A percentile compares a stretch with the other conserved stretches of the same genome.
phyloP scores from a whole-genome alignment of 2,329 filamentous ascomycete species.

The Ampelomyces quisqualis region DNA sequence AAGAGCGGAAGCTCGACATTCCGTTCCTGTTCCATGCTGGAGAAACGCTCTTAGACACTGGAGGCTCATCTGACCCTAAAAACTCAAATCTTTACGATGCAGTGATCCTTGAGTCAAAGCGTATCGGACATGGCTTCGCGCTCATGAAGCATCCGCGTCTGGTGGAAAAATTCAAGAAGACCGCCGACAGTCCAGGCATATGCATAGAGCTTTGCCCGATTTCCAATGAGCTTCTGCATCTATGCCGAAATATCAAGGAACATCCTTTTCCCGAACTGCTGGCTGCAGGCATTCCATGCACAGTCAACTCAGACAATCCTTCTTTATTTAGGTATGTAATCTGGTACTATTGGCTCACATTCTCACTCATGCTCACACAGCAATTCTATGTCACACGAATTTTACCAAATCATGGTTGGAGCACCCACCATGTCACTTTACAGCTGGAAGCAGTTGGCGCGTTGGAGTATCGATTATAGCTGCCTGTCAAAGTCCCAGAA shows the following conservation, averaged over 20 bases:
- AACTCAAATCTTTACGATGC: constrained; percentile 69
- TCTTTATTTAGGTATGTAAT: constrained; percentile 66
- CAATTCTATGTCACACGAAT: constrained; percentile 72
- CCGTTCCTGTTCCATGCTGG: constrained; percentile 77
- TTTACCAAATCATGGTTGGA: constrained; percentile 74
- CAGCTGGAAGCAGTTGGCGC: constrained; percentile 66
- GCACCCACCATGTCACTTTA: constrained; percentile 65
- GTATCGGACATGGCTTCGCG: constrained; percentile 74
- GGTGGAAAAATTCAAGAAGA: constrained; percentile 62
- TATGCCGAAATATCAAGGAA: constrained; percentile 64
- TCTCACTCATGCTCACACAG: constrained; percentile 41
- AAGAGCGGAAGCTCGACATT: constrained; percentile 54
- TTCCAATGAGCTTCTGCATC: constrained; percentile 72
- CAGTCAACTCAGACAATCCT: constrained; percentile 73
- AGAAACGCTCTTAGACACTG: constrained; percentile 66
- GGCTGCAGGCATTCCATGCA: constrained; percentile 72
- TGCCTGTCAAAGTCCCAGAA: constrained; percentile 46
- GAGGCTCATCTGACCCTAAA: constrained; percentile 58
- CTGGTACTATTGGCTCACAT: no score
- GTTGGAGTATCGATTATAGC: constrained; percentile 51
- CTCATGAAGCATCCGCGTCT: constrained; percentile 63
- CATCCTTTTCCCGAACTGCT: constrained; percentile 68
- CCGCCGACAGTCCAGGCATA: constrained; percentile 42
- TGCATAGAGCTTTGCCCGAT: constrained; percentile 77
- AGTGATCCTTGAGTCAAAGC: constrained; percentile 63